Conservation (phyloP, 1,284 basidiomycete species). For the Xanthoconium separans region DNA sequence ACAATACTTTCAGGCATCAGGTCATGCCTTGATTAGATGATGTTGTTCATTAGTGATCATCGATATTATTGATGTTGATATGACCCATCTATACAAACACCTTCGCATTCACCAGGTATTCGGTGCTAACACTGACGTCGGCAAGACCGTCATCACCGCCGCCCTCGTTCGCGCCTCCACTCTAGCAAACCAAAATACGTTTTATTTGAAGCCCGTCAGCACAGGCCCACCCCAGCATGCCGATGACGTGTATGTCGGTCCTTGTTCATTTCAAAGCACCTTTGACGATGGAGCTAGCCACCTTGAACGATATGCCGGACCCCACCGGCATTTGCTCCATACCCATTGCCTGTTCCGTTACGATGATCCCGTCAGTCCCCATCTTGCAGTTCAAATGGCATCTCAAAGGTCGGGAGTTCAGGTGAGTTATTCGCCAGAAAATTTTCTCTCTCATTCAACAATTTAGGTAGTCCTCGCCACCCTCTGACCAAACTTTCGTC, state of each 20-base stretch:
- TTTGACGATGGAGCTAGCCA: conserved; percentile 52
- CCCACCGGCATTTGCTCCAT: conserved; percentile 44
- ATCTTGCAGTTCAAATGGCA: conserved; percentile 77
- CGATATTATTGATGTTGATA: conserved; percentile 8
- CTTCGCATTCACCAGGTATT: conserved; percentile 88
- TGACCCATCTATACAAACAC: conserved; percentile 63
- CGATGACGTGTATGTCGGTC: conserved; percentile 68
- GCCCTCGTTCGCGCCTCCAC: conserved; percentile 80
- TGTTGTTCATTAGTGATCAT: neutral
- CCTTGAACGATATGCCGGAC: conserved; percentile 57
- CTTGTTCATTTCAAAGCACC: neutral
- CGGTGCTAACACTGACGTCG: conserved; percentile 90
- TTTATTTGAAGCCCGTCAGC: conserved; percentile 91
- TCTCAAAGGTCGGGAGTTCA: conserved; percentile 36
- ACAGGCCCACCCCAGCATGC: conserved; percentile 81
- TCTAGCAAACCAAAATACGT: conserved; percentile 49
- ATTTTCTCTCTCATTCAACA: neutral
- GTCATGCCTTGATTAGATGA: conserved; percentile 27
- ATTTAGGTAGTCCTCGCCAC: conserved; percentile 31
- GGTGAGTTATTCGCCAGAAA: conserved; percentile 16
- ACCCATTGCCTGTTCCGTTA: conserved; percentile 83
- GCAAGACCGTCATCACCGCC: conserved; percentile 87
- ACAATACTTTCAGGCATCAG: conserved; percentile 20
- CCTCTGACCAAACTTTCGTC: conserved; percentile 69
- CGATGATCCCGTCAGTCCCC: conserved; percentile 89